phyloP scores from a whole-genome alignment of 2,329 filamentous ascomycete genomes.

The Aspergillus awamori region DNA sequence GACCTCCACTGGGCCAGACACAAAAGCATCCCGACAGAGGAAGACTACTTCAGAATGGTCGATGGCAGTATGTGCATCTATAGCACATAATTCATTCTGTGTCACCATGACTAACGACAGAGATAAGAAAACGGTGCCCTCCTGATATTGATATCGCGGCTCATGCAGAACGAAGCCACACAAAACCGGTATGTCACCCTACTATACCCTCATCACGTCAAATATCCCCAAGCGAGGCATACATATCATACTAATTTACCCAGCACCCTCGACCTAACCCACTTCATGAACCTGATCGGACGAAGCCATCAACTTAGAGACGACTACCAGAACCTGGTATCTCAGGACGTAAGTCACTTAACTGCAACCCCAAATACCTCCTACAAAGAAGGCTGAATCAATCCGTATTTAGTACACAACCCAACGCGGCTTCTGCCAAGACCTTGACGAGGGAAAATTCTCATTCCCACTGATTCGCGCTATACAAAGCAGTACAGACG shows the following conservation, averaged over 20 bases:
- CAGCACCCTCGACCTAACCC: conserved; percentile 22
- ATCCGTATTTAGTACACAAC: conserved; percentile 62
- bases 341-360: conserved; percentile 32
- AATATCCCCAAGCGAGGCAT: too few relatives aligned
- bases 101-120: not conserved
- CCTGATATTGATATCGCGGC: conserved; percentile 39
- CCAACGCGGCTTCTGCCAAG: conserved; percentile 77
- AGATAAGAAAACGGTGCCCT: conserved; percentile 41
- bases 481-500: too few relatives aligned
- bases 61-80: conserved; percentile 30
- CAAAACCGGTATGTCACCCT: not conserved
- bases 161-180: conserved; percentile 39
- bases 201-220: too few relatives aligned
- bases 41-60: conserved; percentile 48
- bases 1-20: conserved; percentile 46
- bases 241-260: not conserved
- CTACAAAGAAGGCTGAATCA: too few relatives aligned
- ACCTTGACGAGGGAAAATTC: conserved; percentile 70
- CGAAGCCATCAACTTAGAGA: conserved; percentile 41
- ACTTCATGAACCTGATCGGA: conserved; percentile 64
- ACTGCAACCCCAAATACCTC: conserved; percentile 20
- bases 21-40: conserved; percentile 38
- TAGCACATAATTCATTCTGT: too few relatives aligned
- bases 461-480: too few relatives aligned
- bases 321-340: conserved; percentile 81